A percentile compares a stretch with the other conserved stretches of the same genome.
Conservation (phyloP, 2,329 filamentous ascomycete species). For the Orbilia quercus region DNA sequence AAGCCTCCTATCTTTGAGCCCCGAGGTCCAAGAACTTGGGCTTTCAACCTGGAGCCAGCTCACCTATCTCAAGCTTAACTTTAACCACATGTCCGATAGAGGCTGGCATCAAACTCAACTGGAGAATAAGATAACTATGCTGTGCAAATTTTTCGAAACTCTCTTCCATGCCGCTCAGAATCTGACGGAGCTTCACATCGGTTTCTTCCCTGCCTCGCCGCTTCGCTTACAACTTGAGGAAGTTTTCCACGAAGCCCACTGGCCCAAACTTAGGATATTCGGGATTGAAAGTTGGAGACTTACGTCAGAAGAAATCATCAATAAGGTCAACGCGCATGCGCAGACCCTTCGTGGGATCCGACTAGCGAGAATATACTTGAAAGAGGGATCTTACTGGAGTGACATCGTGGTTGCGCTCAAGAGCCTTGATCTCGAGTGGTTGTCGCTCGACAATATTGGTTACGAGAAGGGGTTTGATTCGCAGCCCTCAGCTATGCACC, state of each 20-base stretch:
- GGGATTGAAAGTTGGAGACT: conserved; percentile 75
- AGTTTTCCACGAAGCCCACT: conserved; percentile 72
- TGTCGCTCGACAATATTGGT: conserved; percentile 66
- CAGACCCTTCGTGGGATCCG: conserved; percentile 71
- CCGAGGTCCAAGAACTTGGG: conserved; percentile 65
- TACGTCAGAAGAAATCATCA: conserved; percentile 71
- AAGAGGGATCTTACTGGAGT: conserved; percentile 71
- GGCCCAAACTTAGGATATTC: conserved; percentile 72
- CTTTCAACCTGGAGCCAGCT: conserved; percentile 69
- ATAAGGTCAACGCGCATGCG: conserved; percentile 69
- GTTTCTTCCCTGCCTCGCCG: conserved; percentile 71
- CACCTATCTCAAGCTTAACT: conserved; percentile 73
- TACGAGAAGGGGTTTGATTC: conserved; percentile 59
- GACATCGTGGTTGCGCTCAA: conserved; percentile 71
- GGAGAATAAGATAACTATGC: conserved; percentile 69
- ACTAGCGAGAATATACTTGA: conserved; percentile 71
- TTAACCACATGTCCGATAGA: conserved; percentile 69
- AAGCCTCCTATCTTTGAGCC: conserved; percentile 57
- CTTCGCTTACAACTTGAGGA: conserved; percentile 70
- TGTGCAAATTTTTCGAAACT: conserved; percentile 70
- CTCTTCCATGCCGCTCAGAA: conserved; percentile 72
- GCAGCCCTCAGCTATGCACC: conserved; percentile 56
- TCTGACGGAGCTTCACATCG: conserved; percentile 73
- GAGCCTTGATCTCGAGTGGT: conserved; percentile 70
- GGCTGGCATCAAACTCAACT: conserved; percentile 61